Percentiles rank a stretch among this genome's conserved stretches.
These are phyloP conservation scores for Thielaviopsis musarum DNA, from an alignment of 2,329 filamentous ascomycete species.

Conservation along the genomic window DNA sequence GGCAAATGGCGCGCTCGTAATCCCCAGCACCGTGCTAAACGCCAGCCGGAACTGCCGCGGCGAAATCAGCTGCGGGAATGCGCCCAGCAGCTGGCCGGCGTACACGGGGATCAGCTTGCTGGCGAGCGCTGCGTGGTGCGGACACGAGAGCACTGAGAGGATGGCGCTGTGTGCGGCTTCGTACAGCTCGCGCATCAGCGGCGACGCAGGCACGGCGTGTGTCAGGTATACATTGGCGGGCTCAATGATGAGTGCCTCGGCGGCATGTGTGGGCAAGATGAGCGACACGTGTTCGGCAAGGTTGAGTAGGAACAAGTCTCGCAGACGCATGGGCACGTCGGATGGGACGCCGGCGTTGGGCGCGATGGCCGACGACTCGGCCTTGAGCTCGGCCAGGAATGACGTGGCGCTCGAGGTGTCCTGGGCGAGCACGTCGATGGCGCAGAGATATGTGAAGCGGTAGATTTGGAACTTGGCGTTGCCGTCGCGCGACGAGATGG, in stretches of 20 bases:
- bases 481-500: conserved; percentile 60
- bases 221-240: conserved; percentile 60
- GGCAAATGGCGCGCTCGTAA: conserved; percentile 63
- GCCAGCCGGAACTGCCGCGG: conserved; percentile 76
- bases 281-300: conserved; percentile 69
- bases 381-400: conserved; percentile 48
- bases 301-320: conserved; percentile 84
- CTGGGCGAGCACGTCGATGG: conserved; percentile 65
- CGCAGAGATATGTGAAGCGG: conserved; percentile 64
- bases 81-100: conserved; percentile 60
- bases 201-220: conserved; percentile 25
- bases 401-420: conserved; percentile 47
- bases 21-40: conserved; percentile 69
- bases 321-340: conserved; percentile 36
- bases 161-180: conserved; percentile 75
- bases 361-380: conserved; percentile 31
- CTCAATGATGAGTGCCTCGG: conserved; percentile 56
- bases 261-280: conserved; percentile 43
- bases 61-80: conserved; percentile 65
- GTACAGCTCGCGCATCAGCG: conserved; percentile 45
- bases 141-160: conserved; percentile 63
- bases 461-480: conserved; percentile 67
- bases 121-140: conserved; percentile 56
- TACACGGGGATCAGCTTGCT: conserved; percentile 65
- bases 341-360: conserved; percentile 28